These are phyloP conservation scores for Coix lacrymajobi DNA, from an alignment of 176 grass and related monocot genomes.

Conservation along the genomic window DNA sequence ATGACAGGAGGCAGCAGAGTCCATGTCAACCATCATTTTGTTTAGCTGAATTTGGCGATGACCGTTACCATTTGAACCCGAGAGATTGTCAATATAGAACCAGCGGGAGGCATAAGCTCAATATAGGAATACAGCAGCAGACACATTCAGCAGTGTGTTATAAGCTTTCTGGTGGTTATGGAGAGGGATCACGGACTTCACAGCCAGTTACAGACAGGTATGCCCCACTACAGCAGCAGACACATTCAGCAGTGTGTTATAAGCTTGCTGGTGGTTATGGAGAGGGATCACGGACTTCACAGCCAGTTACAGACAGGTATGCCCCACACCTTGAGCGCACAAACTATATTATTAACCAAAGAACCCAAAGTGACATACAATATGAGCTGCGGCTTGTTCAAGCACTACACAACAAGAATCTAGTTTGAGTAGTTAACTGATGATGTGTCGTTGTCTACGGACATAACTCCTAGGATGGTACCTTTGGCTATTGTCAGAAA, in stretches of 20 bases:
- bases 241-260: not conserved
- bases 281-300: not conserved
- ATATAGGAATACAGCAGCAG: not conserved
- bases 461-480: not conserved
- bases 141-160: not conserved
- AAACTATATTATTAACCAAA: not conserved
- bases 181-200: not conserved
- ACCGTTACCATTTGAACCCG: not conserved
- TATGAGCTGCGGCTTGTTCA: not conserved
- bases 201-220: not conserved
- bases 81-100: not conserved
- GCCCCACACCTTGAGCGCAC: not conserved
- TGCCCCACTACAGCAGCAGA: not conserved
- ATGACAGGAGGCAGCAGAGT: not conserved
- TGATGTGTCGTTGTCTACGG: not conserved
- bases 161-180: not conserved
- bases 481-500: not conserved
- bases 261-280: not conserved
- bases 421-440: not conserved
- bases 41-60: not conserved
- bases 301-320: not conserved
- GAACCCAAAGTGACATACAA: not conserved
- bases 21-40: not conserved
- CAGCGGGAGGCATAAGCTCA: not conserved
- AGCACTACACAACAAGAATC: not conserved